phyloP scores from a whole-genome alignment of 2,329 filamentous ascomycete species.

The Ophiostoma triangulosporum region DNA sequence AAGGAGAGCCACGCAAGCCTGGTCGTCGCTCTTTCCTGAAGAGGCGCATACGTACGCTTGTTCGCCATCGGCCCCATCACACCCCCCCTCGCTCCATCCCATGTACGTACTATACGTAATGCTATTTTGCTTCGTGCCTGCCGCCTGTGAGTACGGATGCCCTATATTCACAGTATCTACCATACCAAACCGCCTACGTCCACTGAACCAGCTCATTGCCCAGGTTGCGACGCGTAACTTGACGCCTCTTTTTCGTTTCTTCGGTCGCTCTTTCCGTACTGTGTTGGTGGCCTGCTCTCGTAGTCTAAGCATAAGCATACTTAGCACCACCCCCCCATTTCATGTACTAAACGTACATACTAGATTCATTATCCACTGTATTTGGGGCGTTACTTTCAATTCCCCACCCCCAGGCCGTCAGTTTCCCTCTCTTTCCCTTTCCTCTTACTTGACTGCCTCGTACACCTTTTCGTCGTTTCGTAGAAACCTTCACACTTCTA shows the following conservation, averaged over 20 bases:
- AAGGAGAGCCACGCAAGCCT: slow-evolving; percentile 13
- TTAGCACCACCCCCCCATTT: not conserved
- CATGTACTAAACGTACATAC: no score
- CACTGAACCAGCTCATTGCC: no score
- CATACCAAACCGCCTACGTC: no score
- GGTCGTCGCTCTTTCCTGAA: slow-evolving; percentile 12
- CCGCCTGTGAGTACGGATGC: no score
- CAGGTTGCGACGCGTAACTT: no score
- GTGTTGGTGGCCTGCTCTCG: no score
- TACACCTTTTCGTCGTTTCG: slow-evolving; percentile 2
- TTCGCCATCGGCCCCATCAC: slow-evolving; percentile 12
- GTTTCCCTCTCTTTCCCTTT: not conserved
- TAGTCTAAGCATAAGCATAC: no score
- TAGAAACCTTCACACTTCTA: not conserved
- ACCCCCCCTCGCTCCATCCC: not conserved
- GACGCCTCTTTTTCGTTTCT: not conserved
- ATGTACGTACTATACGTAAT: not conserved
- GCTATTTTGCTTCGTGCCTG: not conserved
- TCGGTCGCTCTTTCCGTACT: not conserved
- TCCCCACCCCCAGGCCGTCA: not conserved
- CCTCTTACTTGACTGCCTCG: not conserved
- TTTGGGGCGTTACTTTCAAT: no score
- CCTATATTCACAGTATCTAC: no score
- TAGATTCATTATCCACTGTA: no score
- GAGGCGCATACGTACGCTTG: slow-evolving; percentile 15